Conservation (phyloP, 352 stramenopile species). For the Thalassiosira exigua region DNA sequence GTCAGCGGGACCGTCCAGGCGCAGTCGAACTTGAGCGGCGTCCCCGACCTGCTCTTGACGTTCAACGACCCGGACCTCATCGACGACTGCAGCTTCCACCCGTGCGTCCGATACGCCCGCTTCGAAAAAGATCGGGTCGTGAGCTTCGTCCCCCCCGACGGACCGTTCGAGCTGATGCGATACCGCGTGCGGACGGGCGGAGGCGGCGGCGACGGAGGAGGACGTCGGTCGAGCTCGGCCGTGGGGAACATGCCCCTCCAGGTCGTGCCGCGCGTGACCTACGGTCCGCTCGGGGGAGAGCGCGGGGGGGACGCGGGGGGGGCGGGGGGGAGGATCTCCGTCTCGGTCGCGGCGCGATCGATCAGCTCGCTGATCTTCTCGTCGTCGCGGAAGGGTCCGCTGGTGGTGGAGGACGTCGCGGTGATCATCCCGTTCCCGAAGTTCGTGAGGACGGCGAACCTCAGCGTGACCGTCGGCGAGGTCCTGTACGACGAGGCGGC, state of each 20-base stretch:
- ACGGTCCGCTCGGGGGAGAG: slow-evolving; percentile 26
- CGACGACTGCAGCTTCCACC: slow-evolving; percentile 98
- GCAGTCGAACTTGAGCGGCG: slow-evolving; percentile 93
- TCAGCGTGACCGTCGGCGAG: slow-evolving; percentile 91
- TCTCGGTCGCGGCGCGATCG: slow-evolving; percentile 68
- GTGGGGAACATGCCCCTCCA: slow-evolving; percentile 54
- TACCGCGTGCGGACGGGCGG: no score
- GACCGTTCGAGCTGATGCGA: slow-evolving; percentile 94
- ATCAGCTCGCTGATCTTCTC: slow-evolving; percentile 82
- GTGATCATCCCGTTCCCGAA: slow-evolving; percentile 96
- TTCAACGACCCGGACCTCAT: slow-evolving; percentile 96
- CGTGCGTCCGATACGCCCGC: slow-evolving; percentile 95
- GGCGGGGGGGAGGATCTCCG: slow-evolving; percentile 37
- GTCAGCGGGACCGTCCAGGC: slow-evolving; percentile 94
- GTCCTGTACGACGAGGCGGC: slow-evolving; percentile 94
- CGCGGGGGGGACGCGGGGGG: slow-evolving; percentile 9
- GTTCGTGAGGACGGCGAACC: slow-evolving; percentile 92
- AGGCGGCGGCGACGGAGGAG: slow-evolving; percentile 55
- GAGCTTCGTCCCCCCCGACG: slow-evolving; percentile 97
- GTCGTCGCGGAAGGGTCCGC: slow-evolving; percentile 66
- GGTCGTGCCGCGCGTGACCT: slow-evolving; percentile 49
- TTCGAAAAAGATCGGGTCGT: slow-evolving; percentile 96
- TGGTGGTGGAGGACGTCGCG: slow-evolving; percentile 90
- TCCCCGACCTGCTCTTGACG: slow-evolving; percentile 96
- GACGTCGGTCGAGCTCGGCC: slow-evolving; percentile 11